Conservation (phyloP, 208 protist genomes). For the Porcisia deanei region DNA sequence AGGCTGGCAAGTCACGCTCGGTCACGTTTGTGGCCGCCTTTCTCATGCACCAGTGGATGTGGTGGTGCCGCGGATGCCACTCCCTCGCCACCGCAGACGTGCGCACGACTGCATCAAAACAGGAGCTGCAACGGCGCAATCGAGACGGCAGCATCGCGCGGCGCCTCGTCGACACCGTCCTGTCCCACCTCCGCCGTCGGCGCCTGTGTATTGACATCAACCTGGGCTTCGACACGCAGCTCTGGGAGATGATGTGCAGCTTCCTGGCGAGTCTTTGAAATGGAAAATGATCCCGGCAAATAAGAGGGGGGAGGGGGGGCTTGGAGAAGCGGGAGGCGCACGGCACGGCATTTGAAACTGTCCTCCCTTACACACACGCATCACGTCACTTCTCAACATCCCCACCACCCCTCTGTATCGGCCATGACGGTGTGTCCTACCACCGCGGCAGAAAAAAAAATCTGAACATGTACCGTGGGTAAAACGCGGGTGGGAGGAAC, state of each 20-base stretch:
- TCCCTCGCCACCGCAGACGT: background rate
- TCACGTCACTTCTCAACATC: too few species aligned
- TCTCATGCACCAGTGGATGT: conserved; percentile 52
- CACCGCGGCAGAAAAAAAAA: too few species aligned
- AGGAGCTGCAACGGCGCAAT: background rate
- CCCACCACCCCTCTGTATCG: too few species aligned
- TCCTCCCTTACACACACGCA: too few species aligned
- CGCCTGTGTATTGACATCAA: conserved; percentile 32
- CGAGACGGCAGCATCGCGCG: conserved; percentile 8
- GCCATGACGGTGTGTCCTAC: too few species aligned
- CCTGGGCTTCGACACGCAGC: conserved; percentile 30
- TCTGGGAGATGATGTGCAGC: conserved; percentile 13
- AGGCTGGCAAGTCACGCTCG: conserved; percentile 72
- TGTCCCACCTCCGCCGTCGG: conserved; percentile 23
- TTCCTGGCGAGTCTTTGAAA: conserved; percentile 9
- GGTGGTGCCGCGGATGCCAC: conserved; percentile 16
- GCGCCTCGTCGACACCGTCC: conserved; percentile 22
- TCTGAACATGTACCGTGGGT: too few species aligned
- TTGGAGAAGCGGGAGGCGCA: too few species aligned
- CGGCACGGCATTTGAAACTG: too few species aligned
- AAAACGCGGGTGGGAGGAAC: too few species aligned
- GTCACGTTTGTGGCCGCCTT: conserved; percentile 64
- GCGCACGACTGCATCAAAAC: background rate
- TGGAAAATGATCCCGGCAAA: background rate
- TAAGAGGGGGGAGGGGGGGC: too few species aligned